A percentile compares a stretch with the other conserved stretches of the same genome.
phyloP scores from a whole-genome alignment of 805 yeast species.

The Candida xiaguanensis region DNA sequence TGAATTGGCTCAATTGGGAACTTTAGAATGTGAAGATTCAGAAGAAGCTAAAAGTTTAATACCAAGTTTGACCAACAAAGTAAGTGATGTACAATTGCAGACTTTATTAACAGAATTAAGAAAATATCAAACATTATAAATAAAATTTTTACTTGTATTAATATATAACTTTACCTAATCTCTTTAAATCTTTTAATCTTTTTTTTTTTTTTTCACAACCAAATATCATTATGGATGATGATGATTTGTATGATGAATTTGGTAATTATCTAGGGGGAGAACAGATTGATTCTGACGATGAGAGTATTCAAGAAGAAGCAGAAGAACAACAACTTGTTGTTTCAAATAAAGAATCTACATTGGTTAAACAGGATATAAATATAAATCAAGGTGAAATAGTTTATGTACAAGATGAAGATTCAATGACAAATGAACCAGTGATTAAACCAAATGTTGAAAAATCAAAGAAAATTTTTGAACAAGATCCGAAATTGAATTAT shows the following conservation, averaged over 20 bases:
- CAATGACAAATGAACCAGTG: slow-evolving; percentile 15
- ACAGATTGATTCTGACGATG: slow-evolving; percentile 36
- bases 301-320: background rate
- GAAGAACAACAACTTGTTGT: background rate
- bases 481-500: slow-evolving; percentile 59
- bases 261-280: slow-evolving; percentile 61
- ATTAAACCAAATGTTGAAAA: slow-evolving; percentile 26
- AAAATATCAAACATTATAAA: slow-evolving; percentile 43
- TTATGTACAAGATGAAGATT: slow-evolving; percentile 12
- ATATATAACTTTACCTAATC: background rate
- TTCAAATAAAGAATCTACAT: slow-evolving; percentile 8
- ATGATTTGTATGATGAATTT: slow-evolving; percentile 74
- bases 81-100: slow-evolving; percentile 82
- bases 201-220: background rate
- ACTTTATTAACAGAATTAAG: slow-evolving; percentile 84
- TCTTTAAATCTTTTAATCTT: background rate
- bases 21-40: slow-evolving; percentile 91
- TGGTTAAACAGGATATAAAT: slow-evolving; percentile 1
- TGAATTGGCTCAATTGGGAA: slow-evolving; percentile 88
- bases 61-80: slow-evolving; percentile 80
- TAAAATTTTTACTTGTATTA: background rate
- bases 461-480: slow-evolving; percentile 14
- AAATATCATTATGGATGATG: slow-evolving; percentile 40
- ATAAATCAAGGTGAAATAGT: slow-evolving; percentile 4
- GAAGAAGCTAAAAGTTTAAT: slow-evolving; percentile 95